Conservation (phyloP, 306 rosid species). For the Alnus rubra region DNA sequence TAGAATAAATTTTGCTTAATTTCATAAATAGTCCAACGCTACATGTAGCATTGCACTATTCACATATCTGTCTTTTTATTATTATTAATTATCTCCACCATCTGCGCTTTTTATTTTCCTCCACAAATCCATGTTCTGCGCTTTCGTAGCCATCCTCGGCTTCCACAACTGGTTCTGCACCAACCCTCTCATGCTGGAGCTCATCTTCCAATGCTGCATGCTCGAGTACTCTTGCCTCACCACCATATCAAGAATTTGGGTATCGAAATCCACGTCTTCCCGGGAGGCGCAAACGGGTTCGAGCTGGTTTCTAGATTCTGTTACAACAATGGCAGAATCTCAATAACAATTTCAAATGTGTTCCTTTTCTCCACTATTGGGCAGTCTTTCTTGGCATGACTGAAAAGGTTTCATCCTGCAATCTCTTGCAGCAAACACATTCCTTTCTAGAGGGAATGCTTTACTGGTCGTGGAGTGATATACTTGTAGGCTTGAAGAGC, state of each 20-base stretch:
- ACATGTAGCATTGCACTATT: no score
- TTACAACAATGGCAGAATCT: constrained; percentile 54
- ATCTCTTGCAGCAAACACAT: constrained; percentile 62
- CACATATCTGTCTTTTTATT: no score
- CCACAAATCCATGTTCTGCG: no score
- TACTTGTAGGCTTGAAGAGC: constrained; percentile 45
- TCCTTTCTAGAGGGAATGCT: constrained; percentile 50
- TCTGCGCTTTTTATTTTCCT: no score
- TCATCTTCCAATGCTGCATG: no score
- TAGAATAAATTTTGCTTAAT: no score
- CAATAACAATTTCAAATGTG: constrained; percentile 52
- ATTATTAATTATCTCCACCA: no score
- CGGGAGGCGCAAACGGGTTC: constrained; percentile 73
- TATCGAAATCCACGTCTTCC: constrained; percentile 55
- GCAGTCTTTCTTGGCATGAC: constrained; percentile 65
- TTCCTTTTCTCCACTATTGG: constrained; percentile 50
- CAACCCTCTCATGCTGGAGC: no score
- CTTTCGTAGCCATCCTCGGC: no score
- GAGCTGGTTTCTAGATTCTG: constrained; percentile 68
- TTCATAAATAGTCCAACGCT: no score
- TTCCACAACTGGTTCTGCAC: no score
- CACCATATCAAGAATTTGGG: constrained; percentile 28
- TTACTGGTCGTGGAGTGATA: constrained; percentile 64
- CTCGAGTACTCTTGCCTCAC: no score
- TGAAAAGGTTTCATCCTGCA: constrained; percentile 45